Percentiles rank a stretch among this genome's conserved stretches.
Conservation (phyloP, 768 basidiomycete genomes). For the Trametes coccinea region DNA sequence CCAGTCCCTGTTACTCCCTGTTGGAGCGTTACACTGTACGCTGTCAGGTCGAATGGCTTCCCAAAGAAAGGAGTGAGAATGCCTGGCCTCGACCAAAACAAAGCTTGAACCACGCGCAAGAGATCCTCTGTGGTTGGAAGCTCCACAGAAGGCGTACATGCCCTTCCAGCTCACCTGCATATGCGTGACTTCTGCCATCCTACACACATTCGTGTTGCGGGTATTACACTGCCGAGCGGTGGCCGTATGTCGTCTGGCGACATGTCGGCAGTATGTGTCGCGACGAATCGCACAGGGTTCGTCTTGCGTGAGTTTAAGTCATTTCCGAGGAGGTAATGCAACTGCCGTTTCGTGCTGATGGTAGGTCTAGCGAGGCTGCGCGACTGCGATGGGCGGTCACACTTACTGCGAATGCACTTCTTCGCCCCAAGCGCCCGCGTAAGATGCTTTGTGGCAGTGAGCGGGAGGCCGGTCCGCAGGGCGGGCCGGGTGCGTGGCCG, state of each 20-base stretch:
- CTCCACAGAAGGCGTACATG: not conserved
- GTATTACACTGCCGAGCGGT: conserved; percentile 5
- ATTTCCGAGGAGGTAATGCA: conserved; percentile 10
- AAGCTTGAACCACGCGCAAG: too few species aligned
- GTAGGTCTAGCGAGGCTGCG: not conserved
- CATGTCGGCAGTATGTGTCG: not conserved
- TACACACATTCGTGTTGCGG: not conserved
- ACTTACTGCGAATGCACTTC: not conserved
- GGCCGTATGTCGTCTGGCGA: not conserved
- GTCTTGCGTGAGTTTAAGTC: not conserved
- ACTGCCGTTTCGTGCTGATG: not conserved
- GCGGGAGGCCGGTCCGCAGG: not conserved
- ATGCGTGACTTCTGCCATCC: not conserved
- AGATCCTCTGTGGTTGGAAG: too few species aligned
- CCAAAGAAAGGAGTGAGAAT: too few species aligned
- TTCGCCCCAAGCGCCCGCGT: not conserved
- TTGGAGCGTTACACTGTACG: not conserved
- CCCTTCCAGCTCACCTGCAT: not conserved
- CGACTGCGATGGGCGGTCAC: not conserved
- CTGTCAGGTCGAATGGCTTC: too few species aligned
- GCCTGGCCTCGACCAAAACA: too few species aligned
- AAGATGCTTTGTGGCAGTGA: too few species aligned
- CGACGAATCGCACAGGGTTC: too few species aligned
- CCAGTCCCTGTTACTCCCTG: not conserved
- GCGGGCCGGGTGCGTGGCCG: not conserved